phyloP scores from a whole-genome alignment of 495 filamentous ascomycete genomes.

The Talaromyces ruber region DNA sequence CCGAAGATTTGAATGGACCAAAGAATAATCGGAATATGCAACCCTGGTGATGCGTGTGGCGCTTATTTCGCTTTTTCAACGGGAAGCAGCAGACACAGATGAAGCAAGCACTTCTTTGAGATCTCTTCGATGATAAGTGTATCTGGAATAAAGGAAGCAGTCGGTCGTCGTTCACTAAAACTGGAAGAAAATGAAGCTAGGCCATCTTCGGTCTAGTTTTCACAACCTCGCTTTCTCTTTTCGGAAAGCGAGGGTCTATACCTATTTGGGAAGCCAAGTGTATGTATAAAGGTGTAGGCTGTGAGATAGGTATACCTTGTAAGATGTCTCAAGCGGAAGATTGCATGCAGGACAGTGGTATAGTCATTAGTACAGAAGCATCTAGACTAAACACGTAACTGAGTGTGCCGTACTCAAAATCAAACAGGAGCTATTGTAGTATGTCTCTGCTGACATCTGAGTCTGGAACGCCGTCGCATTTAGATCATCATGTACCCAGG shows the following conservation, averaged over 20 bases:
- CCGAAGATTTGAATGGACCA: background rate
- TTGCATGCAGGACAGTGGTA: background rate
- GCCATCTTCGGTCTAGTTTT: background rate
- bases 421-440: background rate
- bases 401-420: background rate
- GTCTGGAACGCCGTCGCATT: background rate
- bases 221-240: background rate
- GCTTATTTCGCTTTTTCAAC: background rate
- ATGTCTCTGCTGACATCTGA: background rate
- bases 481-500: background rate
- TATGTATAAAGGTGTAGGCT: background rate
- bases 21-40: background rate
- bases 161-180: background rate
- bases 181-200: background rate
- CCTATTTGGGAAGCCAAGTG: background rate
- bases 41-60: background rate
- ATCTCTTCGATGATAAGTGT: background rate
- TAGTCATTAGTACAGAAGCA: background rate
- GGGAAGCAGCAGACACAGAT: background rate
- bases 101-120: background rate
- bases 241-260: background rate
- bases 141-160: background rate
- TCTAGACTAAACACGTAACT: background rate
- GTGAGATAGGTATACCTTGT: too few species aligned
- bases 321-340: too few species aligned